Percentiles rank a stretch among this genome's conserved stretches.
Evolutionary conservation across 2,329 filamentous ascomycete genomes (phyloP).

Genomic region (Alternaria longipes): DNA sequence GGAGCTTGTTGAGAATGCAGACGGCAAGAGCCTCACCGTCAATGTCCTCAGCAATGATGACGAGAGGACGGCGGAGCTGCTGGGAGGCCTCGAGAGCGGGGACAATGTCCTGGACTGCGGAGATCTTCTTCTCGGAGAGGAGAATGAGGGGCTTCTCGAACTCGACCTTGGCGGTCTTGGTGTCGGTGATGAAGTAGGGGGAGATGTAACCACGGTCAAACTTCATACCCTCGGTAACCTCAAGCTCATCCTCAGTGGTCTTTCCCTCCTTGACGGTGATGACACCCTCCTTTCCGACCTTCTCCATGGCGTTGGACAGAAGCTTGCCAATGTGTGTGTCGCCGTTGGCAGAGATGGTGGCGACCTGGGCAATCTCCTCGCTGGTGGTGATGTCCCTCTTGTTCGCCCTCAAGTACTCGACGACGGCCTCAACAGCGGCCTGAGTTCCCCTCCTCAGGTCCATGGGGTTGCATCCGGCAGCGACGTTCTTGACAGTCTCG

Average conservation of each 20-base stretch:
- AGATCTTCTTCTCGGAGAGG: slow-evolving; percentile 99
- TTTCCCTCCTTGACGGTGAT: slow-evolving; percentile 99
- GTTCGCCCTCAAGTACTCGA: slow-evolving; percentile 93
- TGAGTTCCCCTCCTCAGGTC: slow-evolving; percentile 97
- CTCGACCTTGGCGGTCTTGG: slow-evolving; percentile 98
- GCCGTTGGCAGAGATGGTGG: slow-evolving; percentile 97
- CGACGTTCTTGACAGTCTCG: slow-evolving; percentile 99
- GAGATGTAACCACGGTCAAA: slow-evolving; percentile 99
- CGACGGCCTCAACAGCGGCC: slow-evolving; percentile 92
- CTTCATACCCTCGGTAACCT: slow-evolving; percentile 99
- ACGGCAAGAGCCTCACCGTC: slow-evolving; percentile 98
- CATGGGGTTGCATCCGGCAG: slow-evolving; percentile 99
- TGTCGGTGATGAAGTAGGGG: slow-evolving; percentile 99
- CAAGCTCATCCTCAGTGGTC: slow-evolving; percentile 96
- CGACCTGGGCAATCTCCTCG: slow-evolving; percentile 96
- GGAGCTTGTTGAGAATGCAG: slow-evolving; percentile 99
- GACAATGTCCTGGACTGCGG: slow-evolving; percentile 97
- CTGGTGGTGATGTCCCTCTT: slow-evolving; percentile 98
- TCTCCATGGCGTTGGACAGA: slow-evolving; percentile 99
- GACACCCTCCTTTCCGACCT: slow-evolving; percentile 99
- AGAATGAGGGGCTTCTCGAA: slow-evolving; percentile 99
- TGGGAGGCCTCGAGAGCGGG: slow-evolving; percentile 97
- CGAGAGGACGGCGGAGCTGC: slow-evolving; percentile 90
- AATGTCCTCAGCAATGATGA: slow-evolving; percentile 99
- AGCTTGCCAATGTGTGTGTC: slow-evolving; percentile 94